Base-by-base conservation (phyloP, 176 grass and related monocot genomes). In the Otatea glauca region DNA sequence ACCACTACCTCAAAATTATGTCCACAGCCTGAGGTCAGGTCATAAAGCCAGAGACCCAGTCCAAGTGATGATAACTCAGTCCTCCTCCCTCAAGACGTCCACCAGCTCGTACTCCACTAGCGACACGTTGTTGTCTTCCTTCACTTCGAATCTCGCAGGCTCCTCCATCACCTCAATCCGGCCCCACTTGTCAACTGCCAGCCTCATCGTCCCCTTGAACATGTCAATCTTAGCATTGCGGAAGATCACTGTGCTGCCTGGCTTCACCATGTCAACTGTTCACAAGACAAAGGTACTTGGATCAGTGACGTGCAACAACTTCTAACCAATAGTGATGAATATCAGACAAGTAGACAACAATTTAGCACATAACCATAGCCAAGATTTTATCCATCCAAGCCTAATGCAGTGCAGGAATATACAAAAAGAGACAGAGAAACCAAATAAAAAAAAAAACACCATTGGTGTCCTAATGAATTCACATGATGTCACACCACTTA, bases 211-310 rank as follows among this genome's bases (percentile, higher is more conserved):
- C 29, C 21, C 63, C 78, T 82, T 82, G 79, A 82, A 82, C 67
- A 82, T 82, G 79, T 82, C 67, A 15, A 82, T 82, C 79, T 17
- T 82, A 37, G 79, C 66, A 12, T 82, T 82, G 67, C 79, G 79
- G 79, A 82, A 82, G 79, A 71, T 82, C 21, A 82, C 34, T 20
- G 79, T 82, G 37, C 16, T 70, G 32, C 79, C 79, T 71, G 79
- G 79, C 67, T 82, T 82, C 79, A 71, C 8, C 48, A 45, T 13
- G 50, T 82, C 79, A 82, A 82, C 67, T 82, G 80, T 71, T 20
- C 9, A 45, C 37, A 71, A 1, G 0, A n/a, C 35, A 79, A 66
- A 23, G 29, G 0, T 5, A 34, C 17, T 23, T 67, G 60, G 51
- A 71, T 56, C 4, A 42, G 34, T 0, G 21, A 12, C 50, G 21